A percentile compares a stretch with the other conserved stretches of the same genome.
Conservation (phyloP, 2,329 filamentous ascomycete species). For the Pestalotiopsis sp. region DNA sequence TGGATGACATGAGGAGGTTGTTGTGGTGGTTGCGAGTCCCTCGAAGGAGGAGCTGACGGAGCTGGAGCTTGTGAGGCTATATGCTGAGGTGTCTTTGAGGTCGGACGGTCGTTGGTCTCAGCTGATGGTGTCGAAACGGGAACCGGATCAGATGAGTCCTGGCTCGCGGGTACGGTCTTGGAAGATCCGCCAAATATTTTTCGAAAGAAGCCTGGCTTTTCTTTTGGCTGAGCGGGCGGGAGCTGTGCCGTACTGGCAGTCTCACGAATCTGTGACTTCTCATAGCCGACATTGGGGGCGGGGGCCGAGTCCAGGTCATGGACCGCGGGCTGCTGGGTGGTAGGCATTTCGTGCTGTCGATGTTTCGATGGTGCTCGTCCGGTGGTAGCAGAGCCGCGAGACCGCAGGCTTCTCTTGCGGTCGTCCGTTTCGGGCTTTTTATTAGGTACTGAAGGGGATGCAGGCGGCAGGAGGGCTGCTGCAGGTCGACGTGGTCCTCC, state of each 20-base stretch:
- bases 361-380: constrained; percentile 34
- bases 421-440: constrained; percentile 30
- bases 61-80: constrained; percentile 51
- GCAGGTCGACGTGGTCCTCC: constrained; percentile 67
- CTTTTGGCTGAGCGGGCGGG: constrained; percentile 54
- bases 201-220: constrained; percentile 87
- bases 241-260: constrained; percentile 34
- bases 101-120: constrained; percentile 41
- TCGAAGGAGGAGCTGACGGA: constrained; percentile 47
- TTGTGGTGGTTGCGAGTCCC: constrained; percentile 49
- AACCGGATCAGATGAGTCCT: constrained; percentile 22
- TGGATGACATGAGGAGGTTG: constrained; percentile 58
- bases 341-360: constrained; percentile 20
- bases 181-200: constrained; percentile 86
- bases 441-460: constrained; percentile 40
- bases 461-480: constrained; percentile 33
- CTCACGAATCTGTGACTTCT: constrained; percentile 62
- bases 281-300: constrained; percentile 60
- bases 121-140: constrained; percentile 38
- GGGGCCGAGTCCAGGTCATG: constrained; percentile 53
- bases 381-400: constrained; percentile 32
- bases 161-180: constrained; percentile 47
- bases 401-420: constrained; percentile 59
- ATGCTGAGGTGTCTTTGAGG: constrained; percentile 41
- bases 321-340: constrained; percentile 31